Percentiles rank a stretch among this genome's conserved stretches.
Evolutionary conservation across 2,329 filamentous ascomycete genomes (phyloP).

Genomic region (Diaporthe sp.): DNA sequence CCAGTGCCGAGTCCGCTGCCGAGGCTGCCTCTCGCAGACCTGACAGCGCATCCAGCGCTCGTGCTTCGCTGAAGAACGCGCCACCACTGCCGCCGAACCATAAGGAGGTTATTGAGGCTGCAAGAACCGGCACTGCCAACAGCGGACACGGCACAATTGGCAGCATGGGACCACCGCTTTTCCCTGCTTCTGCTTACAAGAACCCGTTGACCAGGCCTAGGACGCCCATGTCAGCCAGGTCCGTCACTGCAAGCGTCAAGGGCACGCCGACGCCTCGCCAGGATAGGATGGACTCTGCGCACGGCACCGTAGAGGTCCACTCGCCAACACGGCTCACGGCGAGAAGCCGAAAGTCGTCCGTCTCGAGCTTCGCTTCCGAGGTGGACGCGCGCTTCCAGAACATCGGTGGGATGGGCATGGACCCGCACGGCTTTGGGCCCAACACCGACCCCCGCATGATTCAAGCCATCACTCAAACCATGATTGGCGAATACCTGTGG

Average conservation of each 20-base stretch:
- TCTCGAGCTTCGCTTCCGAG: conserved; percentile 96
- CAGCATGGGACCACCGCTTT: conserved; percentile 85
- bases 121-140: conserved; percentile 70
- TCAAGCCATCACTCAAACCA: conserved; percentile 98
- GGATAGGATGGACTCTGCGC: conserved; percentile 60
- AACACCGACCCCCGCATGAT: conserved; percentile 97
- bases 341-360: conserved; percentile 80
- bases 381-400: conserved; percentile 90
- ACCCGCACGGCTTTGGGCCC: conserved; percentile 72
- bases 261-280: conserved; percentile 72
- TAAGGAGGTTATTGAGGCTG: conserved; percentile 86
- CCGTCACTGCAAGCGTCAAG: conserved; percentile 51
- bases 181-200: conserved; percentile 80
- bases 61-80: conserved; percentile 56
- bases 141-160: conserved; percentile 55
- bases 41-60: conserved; percentile 79
- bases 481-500: conserved; percentile 99
- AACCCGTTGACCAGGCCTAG: conserved; percentile 65
- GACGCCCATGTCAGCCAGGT: conserved; percentile 69
- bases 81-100: conserved; percentile 88
- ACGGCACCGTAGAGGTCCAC: conserved; percentile 62
- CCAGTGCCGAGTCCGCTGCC: conserved; percentile 52
- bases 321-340: conserved; percentile 60
- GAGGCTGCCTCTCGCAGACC: conserved; percentile 68
- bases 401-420: conserved; percentile 63